Percentiles rank a stretch among this genome's conserved stretches.
phyloP scores from a whole-genome alignment of 495 filamentous ascomycete species.

The Letharia lupina region DNA sequence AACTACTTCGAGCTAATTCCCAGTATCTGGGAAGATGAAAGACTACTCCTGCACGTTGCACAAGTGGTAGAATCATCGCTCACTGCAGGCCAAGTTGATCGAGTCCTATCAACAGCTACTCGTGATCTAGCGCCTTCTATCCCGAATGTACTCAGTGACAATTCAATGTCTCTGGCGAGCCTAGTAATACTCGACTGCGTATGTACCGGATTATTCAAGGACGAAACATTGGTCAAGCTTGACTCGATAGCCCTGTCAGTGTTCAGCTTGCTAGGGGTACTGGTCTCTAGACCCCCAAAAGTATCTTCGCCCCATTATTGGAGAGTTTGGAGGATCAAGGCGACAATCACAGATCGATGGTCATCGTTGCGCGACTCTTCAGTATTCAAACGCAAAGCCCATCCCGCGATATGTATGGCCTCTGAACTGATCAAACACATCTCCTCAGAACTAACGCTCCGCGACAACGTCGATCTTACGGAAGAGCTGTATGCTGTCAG shows the following conservation, averaged over 20 bases:
- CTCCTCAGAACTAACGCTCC: not conserved
- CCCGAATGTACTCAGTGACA: not conserved
- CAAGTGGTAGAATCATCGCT: constrained; percentile 37
- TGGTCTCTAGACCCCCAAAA: not conserved
- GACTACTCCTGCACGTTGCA: constrained; percentile 41
- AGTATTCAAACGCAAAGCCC: constrained; percentile 9
- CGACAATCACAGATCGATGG: constrained; percentile 22
- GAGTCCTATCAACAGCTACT: constrained; percentile 24
- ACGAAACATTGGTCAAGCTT: constrained; percentile 16
- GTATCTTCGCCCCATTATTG: constrained; percentile 6
- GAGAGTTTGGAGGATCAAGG: constrained; percentile 20
- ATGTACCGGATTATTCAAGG: not conserved
- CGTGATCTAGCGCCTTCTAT: constrained; percentile 25
- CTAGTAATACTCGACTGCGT: constrained; percentile 20
- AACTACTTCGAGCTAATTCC: constrained; percentile 19
- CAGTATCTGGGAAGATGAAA: constrained; percentile 54
- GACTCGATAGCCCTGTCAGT: not conserved
- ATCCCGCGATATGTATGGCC: constrained; percentile 9
- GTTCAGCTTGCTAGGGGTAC: constrained; percentile 3
- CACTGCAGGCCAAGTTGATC: constrained; percentile 38
- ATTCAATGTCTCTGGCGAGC: not conserved
- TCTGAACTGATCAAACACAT: constrained; percentile 5
- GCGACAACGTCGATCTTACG: not conserved
- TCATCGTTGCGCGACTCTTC: constrained; percentile 7
- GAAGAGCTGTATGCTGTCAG: constrained; percentile 16